Percentiles rank a stretch among this genome's conserved stretches.
phyloP scores from a whole-genome alignment of 257 asterid genomes.

The Solanum peruvianum region DNA sequence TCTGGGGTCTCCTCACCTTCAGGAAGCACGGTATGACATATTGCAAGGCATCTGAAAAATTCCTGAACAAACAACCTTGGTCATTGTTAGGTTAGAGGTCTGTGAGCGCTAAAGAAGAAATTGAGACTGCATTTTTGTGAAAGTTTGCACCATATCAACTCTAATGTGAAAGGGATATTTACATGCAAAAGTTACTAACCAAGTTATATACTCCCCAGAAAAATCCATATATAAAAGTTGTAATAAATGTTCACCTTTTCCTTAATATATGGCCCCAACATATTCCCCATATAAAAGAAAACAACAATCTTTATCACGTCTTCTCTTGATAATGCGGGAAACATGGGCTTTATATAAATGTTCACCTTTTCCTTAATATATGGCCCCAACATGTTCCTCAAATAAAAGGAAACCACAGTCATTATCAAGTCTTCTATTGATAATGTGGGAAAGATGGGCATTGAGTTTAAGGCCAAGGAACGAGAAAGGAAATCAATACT shows the following conservation, averaged over 20 bases:
- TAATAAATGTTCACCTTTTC: not conserved
- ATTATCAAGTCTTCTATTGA: not conserved
- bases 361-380: not conserved
- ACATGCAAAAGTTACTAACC: not conserved
- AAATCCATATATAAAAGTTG: not conserved
- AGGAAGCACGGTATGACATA: slow-evolving; percentile 98
- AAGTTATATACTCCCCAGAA: not conserved
- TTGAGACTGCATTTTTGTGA: not conserved
- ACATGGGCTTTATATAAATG: not conserved
- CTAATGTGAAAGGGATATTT: not conserved
- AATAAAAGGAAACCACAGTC: not conserved
- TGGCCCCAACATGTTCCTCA: not conserved
- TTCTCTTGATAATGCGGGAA: not conserved
- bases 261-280: not conserved
- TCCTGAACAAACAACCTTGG: slow-evolving; percentile 45
- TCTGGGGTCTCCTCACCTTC: slow-evolving; percentile 99
- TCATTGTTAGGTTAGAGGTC: not conserved
- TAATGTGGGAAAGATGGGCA: not conserved
- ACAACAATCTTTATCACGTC: not conserved
- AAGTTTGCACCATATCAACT: not conserved
- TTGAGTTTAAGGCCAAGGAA: not conserved
- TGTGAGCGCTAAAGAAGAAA: not conserved
- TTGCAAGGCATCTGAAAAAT: slow-evolving; percentile 98
- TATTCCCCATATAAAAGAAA: not conserved
- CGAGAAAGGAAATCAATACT: not conserved